Evolutionary conservation across 345 rosid genomes (phyloP).

Genomic region (Sonneratia alba): DNA sequence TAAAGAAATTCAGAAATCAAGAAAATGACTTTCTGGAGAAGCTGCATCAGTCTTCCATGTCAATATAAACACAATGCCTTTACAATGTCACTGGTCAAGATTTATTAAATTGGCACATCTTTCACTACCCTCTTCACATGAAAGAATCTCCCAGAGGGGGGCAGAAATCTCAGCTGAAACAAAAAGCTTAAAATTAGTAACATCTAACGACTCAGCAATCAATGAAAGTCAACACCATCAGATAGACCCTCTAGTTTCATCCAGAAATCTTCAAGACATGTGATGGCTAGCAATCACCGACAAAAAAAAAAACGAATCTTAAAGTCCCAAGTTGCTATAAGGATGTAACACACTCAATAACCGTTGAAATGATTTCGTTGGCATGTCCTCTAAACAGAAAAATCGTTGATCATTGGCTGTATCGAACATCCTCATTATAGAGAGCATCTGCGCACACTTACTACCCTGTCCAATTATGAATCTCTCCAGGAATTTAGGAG

Average conservation of each 20-base stretch:
- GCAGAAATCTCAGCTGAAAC: not conserved
- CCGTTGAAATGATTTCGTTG: not conserved
- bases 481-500: constrained; percentile 1
- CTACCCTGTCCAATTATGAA: not conserved
- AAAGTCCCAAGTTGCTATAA: not conserved
- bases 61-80: not conserved
- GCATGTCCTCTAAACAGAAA: not conserved
- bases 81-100: not conserved
- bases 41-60: not conserved
- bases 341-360: not conserved
- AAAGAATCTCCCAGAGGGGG: not conserved
- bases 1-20: not conserved
- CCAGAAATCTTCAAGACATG: not conserved
- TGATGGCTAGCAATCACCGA: not conserved
- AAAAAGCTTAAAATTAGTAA: not conserved
- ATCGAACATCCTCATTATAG: not conserved
- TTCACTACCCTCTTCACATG: not conserved
- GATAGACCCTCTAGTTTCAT: not conserved
- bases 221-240: not conserved
- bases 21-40: not conserved
- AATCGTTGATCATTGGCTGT: not conserved
- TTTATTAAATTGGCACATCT: not conserved
- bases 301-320: not conserved
- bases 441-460: not conserved
- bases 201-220: not conserved